Conservation (phyloP, 108 stramenopile genomes). For the Fistulifera pelliculosa region DNA sequence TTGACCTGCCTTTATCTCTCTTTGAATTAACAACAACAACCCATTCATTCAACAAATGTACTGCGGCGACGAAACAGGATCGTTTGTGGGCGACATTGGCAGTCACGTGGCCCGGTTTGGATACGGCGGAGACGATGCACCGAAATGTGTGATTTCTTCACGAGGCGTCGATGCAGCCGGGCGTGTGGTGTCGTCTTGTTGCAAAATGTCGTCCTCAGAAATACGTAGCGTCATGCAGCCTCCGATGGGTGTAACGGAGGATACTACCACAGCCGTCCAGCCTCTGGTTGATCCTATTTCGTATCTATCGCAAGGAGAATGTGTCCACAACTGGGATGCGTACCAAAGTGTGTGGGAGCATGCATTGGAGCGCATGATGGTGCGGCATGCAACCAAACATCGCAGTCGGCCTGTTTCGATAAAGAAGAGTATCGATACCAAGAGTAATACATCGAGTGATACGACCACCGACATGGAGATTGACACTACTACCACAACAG, state of each 20-base stretch:
- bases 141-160: slow-evolving; percentile 55
- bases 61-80: slow-evolving; percentile 88
- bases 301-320: slow-evolving; percentile 42
- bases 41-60: slow-evolving; percentile 40
- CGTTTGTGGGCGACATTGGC: slow-evolving; percentile 79
- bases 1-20: too few species aligned
- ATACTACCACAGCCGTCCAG: slow-evolving; percentile 5
- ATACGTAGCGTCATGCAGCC: not conserved
- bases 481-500: slow-evolving; percentile 2
- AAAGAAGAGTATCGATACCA: slow-evolving; percentile 9
- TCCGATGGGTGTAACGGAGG: not conserved
- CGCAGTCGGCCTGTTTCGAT: slow-evolving; percentile 36
- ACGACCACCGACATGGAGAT: slow-evolving; percentile 1
- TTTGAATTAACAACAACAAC: too few species aligned
- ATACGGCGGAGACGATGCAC: slow-evolving; percentile 83
- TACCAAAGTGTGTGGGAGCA: slow-evolving; percentile 55
- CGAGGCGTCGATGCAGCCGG: too few species aligned
- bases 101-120: slow-evolving; percentile 75
- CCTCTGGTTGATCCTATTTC: slow-evolving; percentile 25
- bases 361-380: slow-evolving; percentile 44
- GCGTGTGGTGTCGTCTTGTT: not conserved
- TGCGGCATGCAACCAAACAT: slow-evolving; percentile 55
- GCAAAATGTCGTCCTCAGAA: not conserved
- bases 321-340: slow-evolving; percentile 62
- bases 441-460: slow-evolving; percentile 9